Conservation (phyloP, 306 rosid genomes). For the Ormosia emarginata region DNA sequence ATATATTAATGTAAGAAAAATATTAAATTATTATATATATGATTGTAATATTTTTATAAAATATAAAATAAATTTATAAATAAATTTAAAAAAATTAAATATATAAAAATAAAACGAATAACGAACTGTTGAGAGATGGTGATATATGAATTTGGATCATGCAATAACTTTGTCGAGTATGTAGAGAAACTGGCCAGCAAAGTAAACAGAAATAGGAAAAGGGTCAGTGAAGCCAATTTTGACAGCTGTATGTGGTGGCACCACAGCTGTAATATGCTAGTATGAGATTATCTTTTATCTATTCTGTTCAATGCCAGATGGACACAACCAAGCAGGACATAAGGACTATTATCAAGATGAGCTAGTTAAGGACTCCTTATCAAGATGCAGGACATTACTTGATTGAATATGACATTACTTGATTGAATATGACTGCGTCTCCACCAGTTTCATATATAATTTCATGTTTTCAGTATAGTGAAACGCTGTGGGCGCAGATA, state of each 20-base stretch:
- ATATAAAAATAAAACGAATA: too few species aligned
- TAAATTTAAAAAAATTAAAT: too few species aligned
- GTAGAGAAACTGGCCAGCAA: neutral
- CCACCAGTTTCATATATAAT: neutral
- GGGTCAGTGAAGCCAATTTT: neutral
- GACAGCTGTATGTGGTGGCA: constrained; percentile 23
- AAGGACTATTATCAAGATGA: neutral
- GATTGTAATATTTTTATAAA: too few species aligned
- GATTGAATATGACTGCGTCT: neutral
- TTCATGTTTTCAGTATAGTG: neutral
- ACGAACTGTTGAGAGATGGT: constrained; percentile 25
- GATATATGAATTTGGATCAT: constrained; percentile 13
- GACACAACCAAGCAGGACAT: neutral
- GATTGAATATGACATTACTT: too few species aligned
- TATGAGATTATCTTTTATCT: neutral
- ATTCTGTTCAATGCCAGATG: neutral
- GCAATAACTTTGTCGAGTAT: neutral
- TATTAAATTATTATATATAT: too few species aligned
- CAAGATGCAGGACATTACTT: too few species aligned
- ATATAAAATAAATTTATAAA: too few species aligned
- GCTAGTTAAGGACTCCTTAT: too few species aligned
- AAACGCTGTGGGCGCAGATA: neutral
- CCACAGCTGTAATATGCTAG: constrained; percentile 37
- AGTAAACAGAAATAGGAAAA: neutral
- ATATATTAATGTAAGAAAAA: too few species aligned